Conservation (phyloP, 176 grass and related monocot genomes). For the Oryza meridionalis region DNA sequence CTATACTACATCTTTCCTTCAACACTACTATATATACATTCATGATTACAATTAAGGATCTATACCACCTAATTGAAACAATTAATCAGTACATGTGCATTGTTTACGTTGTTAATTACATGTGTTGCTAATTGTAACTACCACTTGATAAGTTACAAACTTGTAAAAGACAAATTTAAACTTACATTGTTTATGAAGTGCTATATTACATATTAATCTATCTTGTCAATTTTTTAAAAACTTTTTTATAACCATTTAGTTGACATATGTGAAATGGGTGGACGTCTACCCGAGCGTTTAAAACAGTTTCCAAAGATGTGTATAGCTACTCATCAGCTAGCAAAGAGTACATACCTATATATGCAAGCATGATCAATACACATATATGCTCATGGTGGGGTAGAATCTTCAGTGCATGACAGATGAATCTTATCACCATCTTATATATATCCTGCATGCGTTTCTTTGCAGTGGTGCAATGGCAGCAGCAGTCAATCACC, state of each 20-base stretch:
- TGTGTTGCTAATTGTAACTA: not conserved
- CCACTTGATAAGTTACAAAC: too few relatives aligned
- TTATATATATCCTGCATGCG: not conserved
- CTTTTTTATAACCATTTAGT: too few relatives aligned
- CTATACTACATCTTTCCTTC: not conserved
- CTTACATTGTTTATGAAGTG: too few relatives aligned
- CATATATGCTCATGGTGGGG: not conserved
- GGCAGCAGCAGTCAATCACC: slow-evolving; percentile 9
- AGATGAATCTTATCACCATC: slow-evolving; percentile 26
- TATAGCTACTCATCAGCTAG: too few relatives aligned
- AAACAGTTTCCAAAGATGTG: too few relatives aligned
- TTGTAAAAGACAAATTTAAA: too few relatives aligned
- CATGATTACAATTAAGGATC: not conserved
- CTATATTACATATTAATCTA: too few relatives aligned
- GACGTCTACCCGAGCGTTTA: too few relatives aligned
- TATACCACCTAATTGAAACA: slow-evolving; percentile 25
- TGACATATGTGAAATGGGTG: too few relatives aligned
- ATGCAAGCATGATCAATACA: not conserved
- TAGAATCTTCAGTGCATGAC: not conserved
- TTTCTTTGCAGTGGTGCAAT: slow-evolving; percentile 33
- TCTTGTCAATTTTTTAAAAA: too few relatives aligned
- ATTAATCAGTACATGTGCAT: not conserved
- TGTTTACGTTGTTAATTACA: not conserved
- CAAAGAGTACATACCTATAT: too few relatives aligned
- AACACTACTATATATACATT: not conserved